A percentile compares a stretch with the other conserved stretches of the same genome.
Evolutionary conservation across 768 basidiomycete species (phyloP).

Genomic region (Lentinula raphanica): DNA sequence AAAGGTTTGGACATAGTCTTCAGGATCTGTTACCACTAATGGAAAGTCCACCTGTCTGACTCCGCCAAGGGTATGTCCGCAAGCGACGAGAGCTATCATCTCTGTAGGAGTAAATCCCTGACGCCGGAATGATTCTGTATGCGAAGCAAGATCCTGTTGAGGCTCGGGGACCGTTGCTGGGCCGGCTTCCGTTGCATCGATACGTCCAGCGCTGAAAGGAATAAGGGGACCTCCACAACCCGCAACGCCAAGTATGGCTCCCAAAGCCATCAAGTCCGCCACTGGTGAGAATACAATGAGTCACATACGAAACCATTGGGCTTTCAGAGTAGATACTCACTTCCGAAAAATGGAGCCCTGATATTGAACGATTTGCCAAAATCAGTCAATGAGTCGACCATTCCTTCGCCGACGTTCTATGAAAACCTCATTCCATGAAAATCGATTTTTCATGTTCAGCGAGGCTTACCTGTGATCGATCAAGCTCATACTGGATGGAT

Average conservation of each 20-base stretch:
- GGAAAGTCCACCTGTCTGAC: slow-evolving; percentile 11
- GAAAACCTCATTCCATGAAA: not conserved
- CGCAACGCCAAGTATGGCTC: slow-evolving; percentile 29
- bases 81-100: slow-evolving; percentile 12
- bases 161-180: slow-evolving; percentile 39
- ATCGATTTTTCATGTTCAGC: not conserved
- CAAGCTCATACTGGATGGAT: slow-evolving; percentile 44
- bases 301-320: not conserved
- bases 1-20: not conserved
- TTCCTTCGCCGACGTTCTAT: slow-evolving; percentile 45
- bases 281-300: slow-evolving; percentile 21
- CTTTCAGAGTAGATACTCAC: slow-evolving; percentile 26
- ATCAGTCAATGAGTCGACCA: slow-evolving; percentile 38
- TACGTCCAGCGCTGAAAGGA: slow-evolving; percentile 35
- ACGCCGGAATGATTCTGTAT: slow-evolving; percentile 34
- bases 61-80: slow-evolving; percentile 11
- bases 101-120: slow-evolving; percentile 31
- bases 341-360: slow-evolving; percentile 36
- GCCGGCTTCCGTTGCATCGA: slow-evolving; percentile 36
- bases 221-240: slow-evolving; percentile 46
- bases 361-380: slow-evolving; percentile 33
- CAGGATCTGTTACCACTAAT: not conserved
- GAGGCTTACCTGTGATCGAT: slow-evolving; percentile 31
- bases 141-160: slow-evolving; percentile 32
- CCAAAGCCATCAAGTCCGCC: slow-evolving; percentile 40